Evolutionary conservation across 257 asterid species (phyloP).

Genomic region (Penstemon barbatus): DNA sequence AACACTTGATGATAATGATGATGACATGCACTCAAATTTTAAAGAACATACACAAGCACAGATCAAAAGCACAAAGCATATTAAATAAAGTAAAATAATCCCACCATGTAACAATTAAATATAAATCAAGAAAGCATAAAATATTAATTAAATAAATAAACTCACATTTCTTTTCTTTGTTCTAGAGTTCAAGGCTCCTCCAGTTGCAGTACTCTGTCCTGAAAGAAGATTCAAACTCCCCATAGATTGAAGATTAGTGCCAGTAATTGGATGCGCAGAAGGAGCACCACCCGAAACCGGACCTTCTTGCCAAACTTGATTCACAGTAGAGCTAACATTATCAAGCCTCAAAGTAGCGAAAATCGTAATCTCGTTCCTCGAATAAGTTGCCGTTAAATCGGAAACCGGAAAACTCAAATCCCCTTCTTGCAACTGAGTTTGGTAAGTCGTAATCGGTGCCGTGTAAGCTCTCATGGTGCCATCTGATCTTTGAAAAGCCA

Average conservation of each 20-base stretch:
- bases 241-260: slow-evolving; percentile 59
- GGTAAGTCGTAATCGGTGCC: slow-evolving; percentile 52
- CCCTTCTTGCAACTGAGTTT: slow-evolving; percentile 55
- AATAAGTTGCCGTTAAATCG: slow-evolving; percentile 56
- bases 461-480: slow-evolving; percentile 67
- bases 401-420: slow-evolving; percentile 74
- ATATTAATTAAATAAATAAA: too few species aligned
- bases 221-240: slow-evolving; percentile 63
- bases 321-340: slow-evolving; percentile 50
- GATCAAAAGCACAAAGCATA: too few species aligned
- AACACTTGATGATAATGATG: too few species aligned
- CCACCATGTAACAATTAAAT: too few species aligned
- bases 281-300: slow-evolving; percentile 65
- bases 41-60: too few species aligned
- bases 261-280: slow-evolving; percentile 50
- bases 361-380: slow-evolving; percentile 48
- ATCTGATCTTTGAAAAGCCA: slow-evolving; percentile 73
- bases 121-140: too few species aligned
- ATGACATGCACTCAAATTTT: too few species aligned
- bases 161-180: slow-evolving; percentile 48
- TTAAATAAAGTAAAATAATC: too few species aligned
- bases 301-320: slow-evolving; percentile 93
- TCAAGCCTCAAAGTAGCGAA: slow-evolving; percentile 66
- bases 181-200: slow-evolving; percentile 29
- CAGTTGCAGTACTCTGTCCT: slow-evolving; percentile 38